Conservation (phyloP, 306 rosid species). For the Prosopis cineraria region DNA sequence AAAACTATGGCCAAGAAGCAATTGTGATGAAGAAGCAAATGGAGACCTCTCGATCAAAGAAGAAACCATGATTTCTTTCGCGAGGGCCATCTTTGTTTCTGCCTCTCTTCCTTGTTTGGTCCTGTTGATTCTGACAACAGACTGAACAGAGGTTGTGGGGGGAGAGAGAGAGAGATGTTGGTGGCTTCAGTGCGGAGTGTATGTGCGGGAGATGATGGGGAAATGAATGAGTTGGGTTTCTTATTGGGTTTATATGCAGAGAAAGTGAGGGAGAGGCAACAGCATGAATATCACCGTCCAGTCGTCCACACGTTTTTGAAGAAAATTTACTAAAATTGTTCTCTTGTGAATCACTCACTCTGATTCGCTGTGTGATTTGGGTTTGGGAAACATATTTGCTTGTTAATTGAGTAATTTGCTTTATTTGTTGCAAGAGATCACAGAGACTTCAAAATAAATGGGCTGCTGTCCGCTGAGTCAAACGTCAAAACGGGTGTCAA, state of each 20-base stretch:
- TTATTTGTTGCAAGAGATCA: not conserved
- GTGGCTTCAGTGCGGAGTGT: not conserved
- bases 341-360: constrained; percentile 44
- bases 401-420: not conserved
- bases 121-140: not conserved
- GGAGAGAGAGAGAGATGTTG: not conserved
- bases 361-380: not conserved
- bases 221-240: not conserved
- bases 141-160: too few species aligned
- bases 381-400: not conserved
- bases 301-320: constrained; percentile 62
- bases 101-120: not conserved
- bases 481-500: constrained; percentile 36
- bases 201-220: not conserved
- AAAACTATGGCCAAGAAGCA: constrained; percentile 31
- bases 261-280: not conserved
- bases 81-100: constrained; percentile 49
- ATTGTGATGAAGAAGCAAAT: constrained; percentile 41
- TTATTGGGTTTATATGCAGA: not conserved
- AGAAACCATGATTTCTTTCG: constrained; percentile 59
- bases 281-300: constrained; percentile 49
- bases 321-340: not conserved
- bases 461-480: constrained; percentile 45
- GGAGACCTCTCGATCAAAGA: constrained; percentile 45
- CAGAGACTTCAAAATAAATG: not conserved